phyloP scores from a whole-genome alignment of 2,329 filamentous ascomycete species.

The Pyricularia sp. region DNA sequence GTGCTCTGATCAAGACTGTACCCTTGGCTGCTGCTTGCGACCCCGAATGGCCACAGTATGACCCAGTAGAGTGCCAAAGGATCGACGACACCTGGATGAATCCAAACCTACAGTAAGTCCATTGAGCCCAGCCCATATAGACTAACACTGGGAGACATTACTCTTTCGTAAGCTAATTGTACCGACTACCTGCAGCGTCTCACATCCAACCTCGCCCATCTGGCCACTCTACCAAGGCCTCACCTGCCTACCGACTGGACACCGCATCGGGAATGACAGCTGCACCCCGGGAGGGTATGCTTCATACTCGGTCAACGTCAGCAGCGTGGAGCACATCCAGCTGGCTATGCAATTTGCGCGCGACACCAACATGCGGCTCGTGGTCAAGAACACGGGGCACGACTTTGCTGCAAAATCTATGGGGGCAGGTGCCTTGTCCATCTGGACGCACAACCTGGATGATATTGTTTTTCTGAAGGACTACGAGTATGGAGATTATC shows the following conservation, averaged over 20 bases:
- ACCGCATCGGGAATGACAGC: constrained; percentile 1
- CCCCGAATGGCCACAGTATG: constrained; percentile 32
- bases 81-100: constrained; percentile 25
- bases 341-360: constrained; percentile 23
- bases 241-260: constrained; percentile 21
- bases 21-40: constrained; percentile 47
- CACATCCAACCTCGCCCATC: constrained; percentile 30
- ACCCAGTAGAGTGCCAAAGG: constrained; percentile 25
- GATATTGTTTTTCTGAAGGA: constrained; percentile 20
- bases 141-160: not conserved
- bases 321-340: constrained; percentile 14
- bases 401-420: constrained; percentile 29
- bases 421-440: constrained; percentile 23
- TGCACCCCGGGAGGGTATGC: constrained; percentile 28
- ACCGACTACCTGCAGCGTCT: constrained; percentile 11
- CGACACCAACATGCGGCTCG: constrained; percentile 31
- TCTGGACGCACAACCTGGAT: constrained; percentile 33
- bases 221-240: constrained; percentile 28
- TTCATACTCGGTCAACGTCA: constrained; percentile 21
- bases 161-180: not conserved
- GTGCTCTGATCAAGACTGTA: constrained; percentile 36
- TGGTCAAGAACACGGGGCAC: constrained; percentile 40
- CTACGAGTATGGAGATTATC: constrained; percentile 26
- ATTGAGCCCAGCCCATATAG: not conserved
- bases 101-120: constrained; percentile 16